Evolutionary conservation across 1,139 yeast species (phyloP), one percentile per base, ranked within the genome.

Genomic region (Lodderomyces elongisporus): DNA sequence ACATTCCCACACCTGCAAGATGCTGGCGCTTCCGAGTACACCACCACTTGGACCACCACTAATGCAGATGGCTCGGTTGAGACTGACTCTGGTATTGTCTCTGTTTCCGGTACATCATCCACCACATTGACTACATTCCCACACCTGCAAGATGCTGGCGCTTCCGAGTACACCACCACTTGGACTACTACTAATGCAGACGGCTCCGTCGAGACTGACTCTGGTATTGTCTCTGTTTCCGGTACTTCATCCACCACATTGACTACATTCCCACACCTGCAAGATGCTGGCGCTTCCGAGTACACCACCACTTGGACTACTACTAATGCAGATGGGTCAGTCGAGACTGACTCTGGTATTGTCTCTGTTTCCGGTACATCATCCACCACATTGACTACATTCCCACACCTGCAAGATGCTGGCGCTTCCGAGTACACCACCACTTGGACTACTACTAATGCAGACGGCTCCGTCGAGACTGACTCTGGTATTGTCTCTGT

Each of bases 11-110:
- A 4, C 32, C 42, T n/a, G n/a, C n/a, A n/a, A 42, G 48, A 15
- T 10, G 34, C 41, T n/a, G 45, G 42, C 37, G 52, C 52, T n/a
- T 30, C 37, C 9, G 33, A 21, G 23, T 17, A 33, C 35, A 4
- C 30, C 18, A 20, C 51, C 26, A 37, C 51, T 9, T 35, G 33
- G 28, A 30, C 52, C 12, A 51, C 54, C 42, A 45, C 50, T 6
- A 42, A 30, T 22, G 40, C 40, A 10, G 44, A 45, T 33, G 56
- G 56, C 10, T 35, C 42, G 15, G 36, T 40, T 21, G 30, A 14
- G 14, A 32, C 35, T 12, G 28, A 21, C 14, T 26, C 31, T 7
- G 29, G 29, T 31, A 26, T 39, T 20, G 35, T 29, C n/a, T 20
- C 38, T 28, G 27, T 25, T 13, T 29, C 34, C 17, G 39, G 28